Percentiles rank a stretch among this genome's conserved stretches.
Conservation (phyloP, 306 rosid species). For the Betula pendula region DNA sequence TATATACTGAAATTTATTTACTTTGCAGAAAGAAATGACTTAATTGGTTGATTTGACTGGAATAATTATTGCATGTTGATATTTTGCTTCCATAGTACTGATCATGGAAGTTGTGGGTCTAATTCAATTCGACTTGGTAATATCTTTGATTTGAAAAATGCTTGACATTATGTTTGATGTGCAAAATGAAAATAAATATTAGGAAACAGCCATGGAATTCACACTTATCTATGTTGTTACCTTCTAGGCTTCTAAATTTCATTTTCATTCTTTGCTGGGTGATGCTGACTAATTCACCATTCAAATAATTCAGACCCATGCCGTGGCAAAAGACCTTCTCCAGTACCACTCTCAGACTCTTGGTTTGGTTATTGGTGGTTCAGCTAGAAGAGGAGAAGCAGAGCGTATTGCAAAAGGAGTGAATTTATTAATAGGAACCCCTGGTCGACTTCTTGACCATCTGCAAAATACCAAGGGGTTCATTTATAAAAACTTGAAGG, state of each 20-base stretch:
- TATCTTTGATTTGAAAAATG: neutral
- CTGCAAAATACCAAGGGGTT: slow-evolving; percentile 87
- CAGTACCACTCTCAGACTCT: slow-evolving; percentile 89
- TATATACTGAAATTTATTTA: too few relatives aligned
- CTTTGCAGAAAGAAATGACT: neutral
- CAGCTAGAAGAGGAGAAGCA: slow-evolving; percentile 82
- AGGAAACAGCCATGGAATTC: neutral
- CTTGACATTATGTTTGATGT: too few relatives aligned
- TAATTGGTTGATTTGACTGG: neutral
- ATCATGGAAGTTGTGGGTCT: neutral
- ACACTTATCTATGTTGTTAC: neutral
- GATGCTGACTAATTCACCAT: slow-evolving; percentile 17
- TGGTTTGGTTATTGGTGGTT: slow-evolving; percentile 86
- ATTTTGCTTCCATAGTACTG: neutral
- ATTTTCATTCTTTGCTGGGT: neutral
- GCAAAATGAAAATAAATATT: too few relatives aligned
- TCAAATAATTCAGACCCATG: slow-evolving; percentile 64
- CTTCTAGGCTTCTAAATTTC: neutral
- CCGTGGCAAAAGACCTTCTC: slow-evolving; percentile 87
- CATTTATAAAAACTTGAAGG: slow-evolving; percentile 73
- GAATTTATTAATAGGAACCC: slow-evolving; percentile 85
- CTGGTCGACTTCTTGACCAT: slow-evolving; percentile 97
- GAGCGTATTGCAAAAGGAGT: slow-evolving; percentile 84
- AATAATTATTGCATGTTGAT: neutral
- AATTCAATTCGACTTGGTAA: neutral